A percentile compares a stretch with the other conserved stretches of the same genome.
phyloP scores from a whole-genome alignment of 495 filamentous ascomycete species.

The Jackrogersella multiformis region DNA sequence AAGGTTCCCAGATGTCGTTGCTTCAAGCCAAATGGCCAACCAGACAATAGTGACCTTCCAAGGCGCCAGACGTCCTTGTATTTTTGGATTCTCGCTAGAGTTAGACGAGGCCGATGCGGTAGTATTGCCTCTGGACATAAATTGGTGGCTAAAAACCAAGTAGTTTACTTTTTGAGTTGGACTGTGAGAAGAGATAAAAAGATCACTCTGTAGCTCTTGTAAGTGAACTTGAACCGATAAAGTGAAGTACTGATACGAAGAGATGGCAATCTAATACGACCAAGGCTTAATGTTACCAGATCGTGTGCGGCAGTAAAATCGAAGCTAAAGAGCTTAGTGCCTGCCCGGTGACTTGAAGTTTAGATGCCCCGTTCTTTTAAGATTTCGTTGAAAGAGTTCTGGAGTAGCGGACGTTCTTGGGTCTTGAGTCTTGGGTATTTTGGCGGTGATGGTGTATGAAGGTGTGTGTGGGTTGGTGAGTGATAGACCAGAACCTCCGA shows the following conservation, averaged over 20 bases:
- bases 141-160: not conserved
- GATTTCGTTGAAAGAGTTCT: not conserved
- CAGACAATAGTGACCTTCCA: constrained; percentile 14
- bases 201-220: not conserved
- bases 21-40: constrained; percentile 14
- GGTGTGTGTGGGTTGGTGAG: not conserved
- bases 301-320: not conserved
- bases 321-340: not conserved
- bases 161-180: not conserved
- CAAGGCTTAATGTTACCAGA: not conserved
- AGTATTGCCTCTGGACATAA: constrained; percentile 2
- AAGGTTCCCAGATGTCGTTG: constrained; percentile 5
- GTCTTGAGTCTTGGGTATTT: no score
- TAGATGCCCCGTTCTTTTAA: constrained; percentile 1
- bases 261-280: not conserved
- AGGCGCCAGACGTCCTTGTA: constrained; percentile 2
- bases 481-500: constrained; percentile 12
- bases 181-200: not conserved
- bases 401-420: not conserved
- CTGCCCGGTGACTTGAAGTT: constrained; percentile 4
- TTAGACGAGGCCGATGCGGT: constrained; percentile 3
- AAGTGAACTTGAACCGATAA: not conserved
- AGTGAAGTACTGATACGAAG: not conserved
- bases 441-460: no score
- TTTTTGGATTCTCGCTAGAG: constrained; percentile 10